Evolutionary conservation across 2,329 filamentous ascomycete genomes (phyloP).

Genomic region (Arthroderma sp.): DNA sequence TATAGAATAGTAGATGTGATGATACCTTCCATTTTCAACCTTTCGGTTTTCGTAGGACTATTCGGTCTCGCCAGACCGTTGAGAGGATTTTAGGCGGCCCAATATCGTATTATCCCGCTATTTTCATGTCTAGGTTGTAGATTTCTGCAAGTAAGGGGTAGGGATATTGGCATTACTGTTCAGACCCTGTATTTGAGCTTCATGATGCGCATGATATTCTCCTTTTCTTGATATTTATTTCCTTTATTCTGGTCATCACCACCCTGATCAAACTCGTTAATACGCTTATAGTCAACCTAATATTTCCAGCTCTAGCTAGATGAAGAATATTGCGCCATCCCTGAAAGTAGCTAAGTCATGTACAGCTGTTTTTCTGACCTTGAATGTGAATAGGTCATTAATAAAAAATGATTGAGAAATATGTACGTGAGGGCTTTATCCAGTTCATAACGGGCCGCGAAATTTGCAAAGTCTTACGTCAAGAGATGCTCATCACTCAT

Average conservation of each 20-base stretch:
- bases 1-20: too few species aligned
- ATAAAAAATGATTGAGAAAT: conserved; percentile 95
- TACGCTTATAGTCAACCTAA: conserved; percentile 74
- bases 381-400: conserved; percentile 95
- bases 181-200: too few species aligned
- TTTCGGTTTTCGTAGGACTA: too few species aligned
- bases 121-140: too few species aligned
- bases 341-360: conserved; percentile 84
- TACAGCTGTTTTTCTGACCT: conserved; percentile 95
- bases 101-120: too few species aligned
- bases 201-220: too few species aligned
- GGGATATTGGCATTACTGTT: too few species aligned
- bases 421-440: conserved; percentile 95
- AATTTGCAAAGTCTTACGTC: neutral
- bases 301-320: conserved; percentile 91
- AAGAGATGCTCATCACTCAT: neutral
- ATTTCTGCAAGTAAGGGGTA: too few species aligned
- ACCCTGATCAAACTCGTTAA: conserved; percentile 97
- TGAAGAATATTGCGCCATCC: conserved; percentile 95
- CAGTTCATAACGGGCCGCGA: conserved; percentile 55
- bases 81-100: too few species aligned
- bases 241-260: conserved; percentile 69
- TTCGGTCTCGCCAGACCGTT: too few species aligned
- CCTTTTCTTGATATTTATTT: conserved; percentile 27
- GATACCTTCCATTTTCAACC: too few species aligned